Base-by-base conservation (phyloP, 2,329 filamentous ascomycete species). In the Trematosphaeria pertusa region DNA sequence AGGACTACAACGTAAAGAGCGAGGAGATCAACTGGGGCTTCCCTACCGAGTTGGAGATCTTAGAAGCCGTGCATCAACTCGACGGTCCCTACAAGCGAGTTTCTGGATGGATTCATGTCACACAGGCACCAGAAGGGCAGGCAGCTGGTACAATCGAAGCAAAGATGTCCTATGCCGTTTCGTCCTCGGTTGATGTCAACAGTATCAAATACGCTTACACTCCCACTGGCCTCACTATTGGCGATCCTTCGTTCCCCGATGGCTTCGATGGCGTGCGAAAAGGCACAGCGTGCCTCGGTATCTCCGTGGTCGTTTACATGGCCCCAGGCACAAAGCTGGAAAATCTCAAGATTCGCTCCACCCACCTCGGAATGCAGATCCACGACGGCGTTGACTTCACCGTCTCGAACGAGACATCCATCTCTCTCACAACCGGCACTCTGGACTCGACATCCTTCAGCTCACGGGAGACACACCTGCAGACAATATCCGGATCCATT, bases 401-500 rank as follows among this genome's bases (percentile, higher is more conserved):
- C n/a, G 64, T 75, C 28, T 69, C 56, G 5, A 67, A 70, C 24
- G 47, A 31, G 43, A 69, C 67, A 1, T 52, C 56, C 9, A 69
- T 71, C 19, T 62, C 69, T 0, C 59, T 68, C 9, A 67, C 71
- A 9, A 69, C 63, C 11, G 66, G 71, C 4, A 66, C 67, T 3
- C 54, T 67, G 9, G 71, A 74, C 21, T 53, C 67, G 1, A 48
- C 67, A 5, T 48, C 65, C 4, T 62, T 73, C 44, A 58, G 65
- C 37, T 73, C 72, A 2, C 69, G 72, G 10, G 61, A 72, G 40
- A 76, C 70, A n/a, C 56, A 61, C 14, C 67, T 78, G 9, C 60
- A 72, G 18, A 68, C 71, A 5, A 65, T 65, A 4, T 72, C 73
- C 0, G 74, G 74, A 6, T 70, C 69, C 14, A 72, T 78, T 34